Percentiles rank a stretch among this genome's conserved stretches.
These are phyloP conservation scores for Castanospermum australe DNA, from an alignment of 306 rosid species.

Conservation along the genomic window DNA sequence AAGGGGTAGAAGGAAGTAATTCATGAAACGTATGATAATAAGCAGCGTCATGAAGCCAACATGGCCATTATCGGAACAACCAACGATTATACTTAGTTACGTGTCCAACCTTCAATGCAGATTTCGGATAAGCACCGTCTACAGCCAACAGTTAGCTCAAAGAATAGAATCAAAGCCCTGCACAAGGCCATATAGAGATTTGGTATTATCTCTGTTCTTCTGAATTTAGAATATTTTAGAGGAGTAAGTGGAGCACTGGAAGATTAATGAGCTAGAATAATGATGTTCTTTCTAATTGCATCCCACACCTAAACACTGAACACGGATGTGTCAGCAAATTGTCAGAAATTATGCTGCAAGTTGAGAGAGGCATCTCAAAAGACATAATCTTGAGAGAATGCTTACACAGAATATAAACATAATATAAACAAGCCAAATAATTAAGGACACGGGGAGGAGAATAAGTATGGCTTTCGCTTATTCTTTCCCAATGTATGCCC, in stretches of 20 bases:
- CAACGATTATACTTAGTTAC: not conserved
- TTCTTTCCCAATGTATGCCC: not conserved
- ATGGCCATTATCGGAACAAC: not conserved
- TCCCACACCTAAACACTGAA: not conserved
- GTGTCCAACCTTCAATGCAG: no score
- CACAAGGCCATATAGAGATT: not conserved
- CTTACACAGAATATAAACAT: constrained; percentile 9
- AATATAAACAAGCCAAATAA: constrained; percentile 9
- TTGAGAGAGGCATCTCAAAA: not conserved
- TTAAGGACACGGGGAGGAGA: not conserved
- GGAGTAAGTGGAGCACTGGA: not conserved
- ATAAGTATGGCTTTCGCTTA: not conserved
- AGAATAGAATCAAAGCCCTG: not conserved
- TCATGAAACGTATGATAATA: constrained; percentile 20
- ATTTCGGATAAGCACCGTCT: not conserved
- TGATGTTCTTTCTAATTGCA: not conserved
- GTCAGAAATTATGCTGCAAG: not conserved
- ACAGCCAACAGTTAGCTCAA: not conserved
- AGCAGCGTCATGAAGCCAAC: constrained; percentile 17
- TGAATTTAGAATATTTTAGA: not conserved
- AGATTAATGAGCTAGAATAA: not conserved
- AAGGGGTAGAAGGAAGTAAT: not conserved
- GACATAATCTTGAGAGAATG: not conserved
- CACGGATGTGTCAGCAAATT: not conserved
- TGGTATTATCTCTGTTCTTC: not conserved